Conservation (phyloP, 2,329 filamentous ascomycete species). For the Coleophoma eucalyptorum region DNA sequence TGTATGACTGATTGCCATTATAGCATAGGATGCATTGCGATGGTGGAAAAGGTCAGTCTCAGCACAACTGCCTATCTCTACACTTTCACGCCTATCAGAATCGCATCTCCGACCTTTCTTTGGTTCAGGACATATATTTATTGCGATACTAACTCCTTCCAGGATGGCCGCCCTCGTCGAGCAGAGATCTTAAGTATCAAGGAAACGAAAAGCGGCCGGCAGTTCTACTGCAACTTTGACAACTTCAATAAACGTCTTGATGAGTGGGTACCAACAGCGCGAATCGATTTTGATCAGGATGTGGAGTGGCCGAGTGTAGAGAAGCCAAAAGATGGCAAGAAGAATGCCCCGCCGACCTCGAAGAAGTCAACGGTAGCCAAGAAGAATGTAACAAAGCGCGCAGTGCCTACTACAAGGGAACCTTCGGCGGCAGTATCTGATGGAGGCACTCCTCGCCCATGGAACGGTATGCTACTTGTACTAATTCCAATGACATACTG, state of each 20-base stretch:
- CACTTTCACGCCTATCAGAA: too few relatives aligned
- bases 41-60: constrained; percentile 28
- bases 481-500: constrained; percentile 1
- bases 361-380: constrained; percentile 27
- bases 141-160: constrained; percentile 4
- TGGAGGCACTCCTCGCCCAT: constrained; percentile 23
- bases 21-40: constrained; percentile 29
- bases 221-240: constrained; percentile 96
- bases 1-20: constrained; percentile 7
- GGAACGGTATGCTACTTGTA: constrained; percentile 10
- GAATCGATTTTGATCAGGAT: constrained; percentile 84
- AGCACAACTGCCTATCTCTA: too few relatives aligned
- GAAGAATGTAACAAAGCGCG: constrained; percentile 38
- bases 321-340: constrained; percentile 74
- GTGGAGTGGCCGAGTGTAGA: constrained; percentile 93
- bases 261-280: constrained; percentile 83
- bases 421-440: constrained; percentile 24
- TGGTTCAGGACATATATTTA: background rate
- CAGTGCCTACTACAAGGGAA: constrained; percentile 22
- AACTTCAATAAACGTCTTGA: constrained; percentile 87
- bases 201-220: constrained; percentile 80
- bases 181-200: constrained; percentile 96
- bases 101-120: too few relatives aligned
- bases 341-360: constrained; percentile 46
- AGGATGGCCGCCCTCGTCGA: constrained; percentile 83